phyloP scores from a whole-genome alignment of 2,329 filamentous ascomycete genomes.

The Botrytis porri region DNA sequence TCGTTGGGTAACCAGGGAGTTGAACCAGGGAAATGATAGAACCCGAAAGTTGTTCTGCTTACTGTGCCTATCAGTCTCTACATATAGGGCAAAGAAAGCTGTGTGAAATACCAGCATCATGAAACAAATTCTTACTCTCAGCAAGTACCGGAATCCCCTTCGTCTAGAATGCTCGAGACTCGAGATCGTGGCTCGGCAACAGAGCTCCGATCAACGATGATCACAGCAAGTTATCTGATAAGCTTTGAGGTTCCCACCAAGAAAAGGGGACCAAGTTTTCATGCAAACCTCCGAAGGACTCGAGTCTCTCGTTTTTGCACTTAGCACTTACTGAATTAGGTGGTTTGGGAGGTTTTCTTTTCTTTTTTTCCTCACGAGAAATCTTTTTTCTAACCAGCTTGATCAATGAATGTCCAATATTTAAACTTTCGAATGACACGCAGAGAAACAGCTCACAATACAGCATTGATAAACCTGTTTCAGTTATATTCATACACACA shows the following conservation, averaged over 20 bases:
- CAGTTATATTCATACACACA: not conserved
- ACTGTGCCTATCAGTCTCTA: not conserved
- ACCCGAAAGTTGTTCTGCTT: not conserved
- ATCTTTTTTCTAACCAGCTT: not conserved
- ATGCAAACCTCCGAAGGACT: not conserved
- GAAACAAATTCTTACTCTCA: not conserved
- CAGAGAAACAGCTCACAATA: not conserved
- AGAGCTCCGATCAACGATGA: not conserved
- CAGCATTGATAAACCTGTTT: not conserved
- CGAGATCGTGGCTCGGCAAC: not conserved
- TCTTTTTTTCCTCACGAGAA: not conserved
- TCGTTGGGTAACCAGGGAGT: not conserved
- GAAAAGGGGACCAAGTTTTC: not conserved
- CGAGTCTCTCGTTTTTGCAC: not conserved
- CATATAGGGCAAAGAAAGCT: not conserved
- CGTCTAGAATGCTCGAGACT: not conserved
- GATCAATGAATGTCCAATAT: not conserved
- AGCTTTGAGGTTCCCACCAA: not conserved
- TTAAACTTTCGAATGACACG: not conserved
- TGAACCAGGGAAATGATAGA: too few species aligned
- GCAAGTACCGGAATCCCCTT: not conserved
- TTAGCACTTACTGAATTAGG: not conserved
- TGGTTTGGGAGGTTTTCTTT: not conserved
- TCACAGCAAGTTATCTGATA: not conserved
- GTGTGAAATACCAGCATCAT: not conserved